A percentile compares a stretch with the other conserved stretches of the same genome.
phyloP scores from a whole-genome alignment of 2,329 filamentous ascomycete genomes.

The Dryadomyces quercus-mongolicae region DNA sequence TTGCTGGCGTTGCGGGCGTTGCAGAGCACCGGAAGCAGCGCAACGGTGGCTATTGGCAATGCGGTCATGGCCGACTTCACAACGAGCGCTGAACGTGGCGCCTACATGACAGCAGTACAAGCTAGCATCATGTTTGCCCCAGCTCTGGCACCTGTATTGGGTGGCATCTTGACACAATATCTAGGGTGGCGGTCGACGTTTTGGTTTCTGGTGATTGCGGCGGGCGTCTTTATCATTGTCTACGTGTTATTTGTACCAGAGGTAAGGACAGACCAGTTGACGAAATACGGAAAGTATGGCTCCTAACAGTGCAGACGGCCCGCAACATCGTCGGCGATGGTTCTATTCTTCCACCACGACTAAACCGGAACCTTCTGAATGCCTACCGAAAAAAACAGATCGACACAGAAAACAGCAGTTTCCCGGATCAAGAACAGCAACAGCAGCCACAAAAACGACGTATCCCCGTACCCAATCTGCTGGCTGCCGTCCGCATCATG shows the following conservation, averaged over 20 bases:
- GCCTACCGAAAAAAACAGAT: neutral
- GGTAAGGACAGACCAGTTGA: neutral
- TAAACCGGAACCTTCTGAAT: conserved; percentile 13
- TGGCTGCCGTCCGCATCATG: conserved; percentile 19
- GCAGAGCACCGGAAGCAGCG: conserved; percentile 39
- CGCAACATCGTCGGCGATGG: conserved; percentile 34
- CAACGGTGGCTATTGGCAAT: conserved; percentile 37
- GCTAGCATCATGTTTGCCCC: conserved; percentile 29
- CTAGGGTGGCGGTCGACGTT: conserved; percentile 43
- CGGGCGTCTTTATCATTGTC: conserved; percentile 22
- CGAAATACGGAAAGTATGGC: too few species aligned
- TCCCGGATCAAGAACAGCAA: neutral
- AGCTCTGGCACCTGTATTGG: conserved; percentile 34
- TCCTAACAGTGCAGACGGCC: conserved; percentile 15
- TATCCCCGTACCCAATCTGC: conserved; percentile 19
- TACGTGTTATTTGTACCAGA: conserved; percentile 15
- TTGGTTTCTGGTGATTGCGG: conserved; percentile 39
- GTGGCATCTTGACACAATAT: conserved; percentile 37
- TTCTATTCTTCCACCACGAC: conserved; percentile 22
- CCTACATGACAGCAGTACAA: conserved; percentile 36
- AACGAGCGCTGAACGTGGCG: conserved; percentile 42
- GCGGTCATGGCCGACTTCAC: conserved; percentile 37
- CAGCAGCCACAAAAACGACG: conserved; percentile 7
- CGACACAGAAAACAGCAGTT: conserved; percentile 5
- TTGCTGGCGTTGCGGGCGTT: conserved; percentile 35